These are phyloP conservation scores for Glarea lozoyensis DNA, from an alignment of 495 filamentous ascomycete genomes.

Conservation along the genomic window DNA sequence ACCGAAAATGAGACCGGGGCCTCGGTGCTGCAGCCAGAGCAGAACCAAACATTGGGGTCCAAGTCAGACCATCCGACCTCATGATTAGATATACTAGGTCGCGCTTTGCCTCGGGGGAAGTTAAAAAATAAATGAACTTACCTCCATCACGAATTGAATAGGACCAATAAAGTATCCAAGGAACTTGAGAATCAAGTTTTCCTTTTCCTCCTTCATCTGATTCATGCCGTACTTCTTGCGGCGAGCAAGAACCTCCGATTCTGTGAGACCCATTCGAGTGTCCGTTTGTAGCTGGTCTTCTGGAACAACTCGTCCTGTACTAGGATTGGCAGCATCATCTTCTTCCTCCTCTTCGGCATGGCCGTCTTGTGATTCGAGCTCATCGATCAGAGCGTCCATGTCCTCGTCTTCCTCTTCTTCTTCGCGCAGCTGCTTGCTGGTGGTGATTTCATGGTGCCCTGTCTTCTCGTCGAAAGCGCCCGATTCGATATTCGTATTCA, in stretches of 20 bases:
- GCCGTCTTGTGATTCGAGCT: constrained; percentile 71
- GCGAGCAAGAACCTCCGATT: constrained; percentile 55
- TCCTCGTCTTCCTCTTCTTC: constrained; percentile 64
- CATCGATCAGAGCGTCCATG: constrained; percentile 74
- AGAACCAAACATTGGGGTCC: not conserved
- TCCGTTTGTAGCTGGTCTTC: constrained; percentile 66
- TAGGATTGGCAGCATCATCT: constrained; percentile 34
- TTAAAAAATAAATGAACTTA: constrained; percentile 28
- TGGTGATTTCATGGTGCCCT: not conserved
- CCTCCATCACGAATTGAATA: constrained; percentile 93
- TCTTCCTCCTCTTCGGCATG: constrained; percentile 49
- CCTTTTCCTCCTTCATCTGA: constrained; percentile 82
- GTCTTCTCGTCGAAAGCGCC: constrained; percentile 48
- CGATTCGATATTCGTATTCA: constrained; percentile 46
- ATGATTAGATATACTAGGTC: not conserved
- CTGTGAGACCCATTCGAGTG: constrained; percentile 59
- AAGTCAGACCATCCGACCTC: not conserved
- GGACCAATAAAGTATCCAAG: constrained; percentile 78
- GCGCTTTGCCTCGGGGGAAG: not conserved
- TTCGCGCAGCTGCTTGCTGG: not conserved
- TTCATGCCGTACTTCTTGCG: constrained; percentile 80
- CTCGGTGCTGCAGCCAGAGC: not conserved
- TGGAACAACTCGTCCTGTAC: constrained; percentile 42
- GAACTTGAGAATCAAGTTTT: constrained; percentile 77
- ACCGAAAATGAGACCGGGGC: not conserved